Evolutionary conservation across 257 asterid genomes (phyloP).

Genomic region (Scutellaria baicalensis): DNA sequence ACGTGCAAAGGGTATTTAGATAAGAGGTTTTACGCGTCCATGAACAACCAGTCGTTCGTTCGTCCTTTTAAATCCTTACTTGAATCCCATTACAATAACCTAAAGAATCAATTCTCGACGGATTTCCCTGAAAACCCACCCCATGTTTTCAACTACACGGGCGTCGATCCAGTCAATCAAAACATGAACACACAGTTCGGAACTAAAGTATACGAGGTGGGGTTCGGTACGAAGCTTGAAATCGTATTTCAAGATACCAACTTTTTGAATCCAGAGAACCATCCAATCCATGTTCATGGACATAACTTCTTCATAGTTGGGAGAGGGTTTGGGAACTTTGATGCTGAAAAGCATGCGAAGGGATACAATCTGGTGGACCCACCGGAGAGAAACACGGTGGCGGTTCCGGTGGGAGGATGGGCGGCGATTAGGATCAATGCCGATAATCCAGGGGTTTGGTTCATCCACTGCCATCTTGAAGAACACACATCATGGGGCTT

Average conservation of each 20-base stretch:
- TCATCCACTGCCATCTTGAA: constrained; percentile 77
- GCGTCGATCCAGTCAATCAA: constrained; percentile 42
- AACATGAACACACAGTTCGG: constrained; percentile 67
- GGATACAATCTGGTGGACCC: constrained; percentile 61
- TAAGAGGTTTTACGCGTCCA: constrained; percentile 60
- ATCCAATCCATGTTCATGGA: constrained; percentile 79
- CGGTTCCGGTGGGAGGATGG: constrained; percentile 89
- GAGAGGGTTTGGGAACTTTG: constrained; percentile 66
- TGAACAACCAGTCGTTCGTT: constrained; percentile 69
- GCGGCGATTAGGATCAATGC: constrained; percentile 58
- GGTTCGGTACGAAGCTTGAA: constrained; percentile 53
- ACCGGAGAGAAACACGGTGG: constrained; percentile 82
- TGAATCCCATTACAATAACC: constrained; percentile 49
- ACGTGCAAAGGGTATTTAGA: constrained; percentile 54
- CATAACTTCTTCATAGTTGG: constrained; percentile 74
- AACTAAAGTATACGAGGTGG: constrained; percentile 31
- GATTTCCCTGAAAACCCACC: constrained; percentile 65
- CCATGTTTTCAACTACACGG: constrained; percentile 52
- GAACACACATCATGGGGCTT: constrained; percentile 83
- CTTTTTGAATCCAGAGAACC: constrained; percentile 60
- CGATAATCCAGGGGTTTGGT: constrained; percentile 88
- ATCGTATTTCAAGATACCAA: constrained; percentile 64
- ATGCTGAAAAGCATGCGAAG: constrained; percentile 31
- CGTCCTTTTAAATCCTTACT: constrained; percentile 48
- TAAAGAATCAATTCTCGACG: not conserved